Evolutionary conservation across 75 land plant species (phyloP).

Genomic region (Pinus taeda): DNA sequence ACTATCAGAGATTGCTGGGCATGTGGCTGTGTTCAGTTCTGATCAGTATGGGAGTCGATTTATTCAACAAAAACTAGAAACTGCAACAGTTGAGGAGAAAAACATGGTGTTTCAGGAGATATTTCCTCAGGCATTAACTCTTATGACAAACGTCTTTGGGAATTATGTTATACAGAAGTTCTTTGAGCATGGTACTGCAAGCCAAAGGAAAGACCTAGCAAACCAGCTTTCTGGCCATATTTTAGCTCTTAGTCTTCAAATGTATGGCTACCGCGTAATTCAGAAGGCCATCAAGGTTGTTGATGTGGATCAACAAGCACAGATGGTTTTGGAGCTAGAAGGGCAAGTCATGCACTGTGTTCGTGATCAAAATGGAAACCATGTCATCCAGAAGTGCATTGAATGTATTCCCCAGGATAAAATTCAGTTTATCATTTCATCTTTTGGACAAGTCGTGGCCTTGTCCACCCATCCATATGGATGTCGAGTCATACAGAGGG

Average conservation of each 20-base stretch:
- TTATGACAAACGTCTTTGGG: conserved; percentile 99
- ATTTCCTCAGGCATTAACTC: conserved; percentile 71
- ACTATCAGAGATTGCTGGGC: too few species aligned
- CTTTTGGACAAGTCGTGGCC: conserved; percentile 68
- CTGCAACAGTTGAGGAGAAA: too few species aligned
- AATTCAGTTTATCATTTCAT: conserved; percentile 70
- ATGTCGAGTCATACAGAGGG: conserved; percentile 84
- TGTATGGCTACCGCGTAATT: conserved; percentile 97
- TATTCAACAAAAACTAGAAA: too few species aligned
- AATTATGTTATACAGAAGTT: conserved; percentile 99
- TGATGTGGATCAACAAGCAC: conserved; percentile 61
- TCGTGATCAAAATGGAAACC: conserved; percentile 85
- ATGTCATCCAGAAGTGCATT: conserved; percentile 84
- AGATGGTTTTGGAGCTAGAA: conserved; percentile 77
- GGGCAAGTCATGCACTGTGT: conserved; percentile 84
- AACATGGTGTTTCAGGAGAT: conserved; percentile 83
- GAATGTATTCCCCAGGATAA: conserved; percentile 73
- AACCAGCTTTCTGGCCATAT: conserved; percentile 73
- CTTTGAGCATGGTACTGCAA: conserved; percentile 87
- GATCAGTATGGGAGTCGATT: too few species aligned
- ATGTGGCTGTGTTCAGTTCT: too few species aligned
- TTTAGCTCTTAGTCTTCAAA: conserved; percentile 81
- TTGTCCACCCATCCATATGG: conserved; percentile 88
- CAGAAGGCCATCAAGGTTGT: conserved; percentile 93
- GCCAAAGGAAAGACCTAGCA: conserved; percentile 79